These are phyloP conservation scores for Erucastrum elatum DNA, from an alignment of 345 rosid species.

Conservation along the genomic window DNA sequence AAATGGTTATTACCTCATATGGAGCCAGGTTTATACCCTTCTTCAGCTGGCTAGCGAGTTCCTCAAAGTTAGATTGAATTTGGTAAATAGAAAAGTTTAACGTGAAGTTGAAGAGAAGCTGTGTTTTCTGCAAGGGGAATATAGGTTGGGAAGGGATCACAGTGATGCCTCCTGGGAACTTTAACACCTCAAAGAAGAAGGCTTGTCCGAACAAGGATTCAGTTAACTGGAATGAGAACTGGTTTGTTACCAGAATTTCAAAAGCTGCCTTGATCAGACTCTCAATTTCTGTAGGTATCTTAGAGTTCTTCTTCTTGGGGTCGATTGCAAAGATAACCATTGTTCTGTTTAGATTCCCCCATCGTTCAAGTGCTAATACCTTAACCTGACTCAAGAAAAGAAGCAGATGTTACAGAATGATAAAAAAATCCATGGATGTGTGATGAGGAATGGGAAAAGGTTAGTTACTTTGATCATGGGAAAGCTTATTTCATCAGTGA, in stretches of 20 bases:
- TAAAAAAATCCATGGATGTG: not conserved
- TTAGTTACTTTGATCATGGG: conserved; percentile 58
- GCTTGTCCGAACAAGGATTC: conserved; percentile 72
- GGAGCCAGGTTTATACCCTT: conserved; percentile 66
- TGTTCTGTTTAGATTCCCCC: conserved; percentile 52
- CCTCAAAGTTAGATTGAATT: conserved; percentile 59
- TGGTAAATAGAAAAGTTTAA: conserved; percentile 72
- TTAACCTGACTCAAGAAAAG: conserved; percentile 55
- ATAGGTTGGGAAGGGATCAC: conserved; percentile 72
- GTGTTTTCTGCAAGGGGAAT: conserved; percentile 79
- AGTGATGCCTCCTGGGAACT: conserved; percentile 77
- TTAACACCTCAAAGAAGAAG: conserved; percentile 60
- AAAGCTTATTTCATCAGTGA: conserved; percentile 61
- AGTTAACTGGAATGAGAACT: conserved; percentile 55
- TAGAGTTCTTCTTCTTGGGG: conserved; percentile 52
- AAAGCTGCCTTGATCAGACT: conserved; percentile 70
- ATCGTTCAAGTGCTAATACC: conserved; percentile 54
- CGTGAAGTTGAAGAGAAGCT: conserved; percentile 82
- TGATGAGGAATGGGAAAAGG: conserved; percentile 7
- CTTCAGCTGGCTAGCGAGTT: conserved; percentile 69
- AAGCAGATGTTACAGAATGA: conserved; percentile 17
- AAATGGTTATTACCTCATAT: conserved; percentile 56
- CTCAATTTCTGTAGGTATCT: conserved; percentile 58
- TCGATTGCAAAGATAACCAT: conserved; percentile 77
- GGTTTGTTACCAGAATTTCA: conserved; percentile 49